A percentile compares a stretch with the other conserved stretches of the same genome.
Conservation (phyloP, 2,329 filamentous ascomycete genomes). For the Blastomyces percursus region DNA sequence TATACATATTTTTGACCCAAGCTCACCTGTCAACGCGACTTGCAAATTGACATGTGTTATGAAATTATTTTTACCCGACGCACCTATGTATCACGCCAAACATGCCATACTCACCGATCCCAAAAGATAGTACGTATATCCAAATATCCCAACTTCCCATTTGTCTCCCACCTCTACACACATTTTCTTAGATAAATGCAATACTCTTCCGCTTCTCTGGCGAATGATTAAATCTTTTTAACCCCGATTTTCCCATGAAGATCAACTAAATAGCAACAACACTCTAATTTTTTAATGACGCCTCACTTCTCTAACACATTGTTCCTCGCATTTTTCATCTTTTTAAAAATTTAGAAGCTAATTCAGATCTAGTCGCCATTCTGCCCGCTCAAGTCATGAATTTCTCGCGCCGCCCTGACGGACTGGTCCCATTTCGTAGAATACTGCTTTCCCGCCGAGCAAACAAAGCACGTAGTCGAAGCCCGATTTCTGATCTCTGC, state of each 20-base stretch:
- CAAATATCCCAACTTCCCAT: background rate
- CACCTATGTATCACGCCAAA: conserved; percentile 11
- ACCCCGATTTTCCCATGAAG: conserved; percentile 51
- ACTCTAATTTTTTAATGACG: conserved; percentile 66
- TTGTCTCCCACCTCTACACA: background rate
- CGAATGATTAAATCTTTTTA: conserved; percentile 58
- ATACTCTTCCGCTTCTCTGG: conserved; percentile 16
- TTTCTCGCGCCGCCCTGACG: background rate
- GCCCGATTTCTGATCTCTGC: background rate
- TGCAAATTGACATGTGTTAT: background rate
- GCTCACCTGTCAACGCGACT: conserved; percentile 1
- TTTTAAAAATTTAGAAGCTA: background rate
- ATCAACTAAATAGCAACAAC: conserved; percentile 50
- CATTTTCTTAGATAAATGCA: background rate
- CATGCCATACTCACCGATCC: background rate
- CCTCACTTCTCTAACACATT: conserved; percentile 11
- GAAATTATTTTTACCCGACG: background rate
- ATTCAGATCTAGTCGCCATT: background rate
- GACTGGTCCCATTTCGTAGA: background rate
- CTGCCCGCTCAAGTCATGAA: background rate
- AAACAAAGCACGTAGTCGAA: background rate
- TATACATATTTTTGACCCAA: conserved; percentile 2
- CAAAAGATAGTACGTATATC: conserved; percentile 8
- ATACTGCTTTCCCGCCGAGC: background rate
- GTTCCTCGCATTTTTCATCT: background rate